Percentiles rank a stretch among this genome's conserved stretches.
phyloP scores from a whole-genome alignment of 2,329 filamentous ascomycete genomes.

The Domatiomyces globalis region DNA sequence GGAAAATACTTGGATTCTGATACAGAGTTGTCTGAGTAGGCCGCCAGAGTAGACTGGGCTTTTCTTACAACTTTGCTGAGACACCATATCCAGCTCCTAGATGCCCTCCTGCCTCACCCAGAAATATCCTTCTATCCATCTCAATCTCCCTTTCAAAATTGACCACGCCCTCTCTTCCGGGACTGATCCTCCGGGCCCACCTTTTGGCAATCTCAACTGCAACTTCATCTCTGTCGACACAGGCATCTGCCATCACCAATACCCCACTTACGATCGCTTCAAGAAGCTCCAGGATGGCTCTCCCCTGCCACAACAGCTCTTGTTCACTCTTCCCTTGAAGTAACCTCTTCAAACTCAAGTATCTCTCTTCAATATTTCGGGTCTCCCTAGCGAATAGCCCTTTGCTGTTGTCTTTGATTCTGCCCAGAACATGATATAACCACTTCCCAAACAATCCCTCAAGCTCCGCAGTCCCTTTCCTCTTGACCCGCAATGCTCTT shows the following conservation, averaged over 20 bases:
- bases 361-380: neutral
- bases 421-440: neutral
- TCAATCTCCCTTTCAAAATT: slow-evolving; percentile 4
- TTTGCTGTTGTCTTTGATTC: neutral
- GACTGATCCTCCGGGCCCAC: slow-evolving; percentile 18
- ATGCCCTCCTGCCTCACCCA: slow-evolving; percentile 1
- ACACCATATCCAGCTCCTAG: neutral
- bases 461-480: neutral
- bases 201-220: slow-evolving; percentile 25
- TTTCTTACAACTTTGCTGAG: neutral
- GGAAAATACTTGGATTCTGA: neutral
- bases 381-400: neutral
- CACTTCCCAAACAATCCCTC: neutral
- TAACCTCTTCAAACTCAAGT: neutral
- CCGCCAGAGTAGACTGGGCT: neutral
- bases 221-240: slow-evolving; percentile 22
- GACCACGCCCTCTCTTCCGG: neutral
- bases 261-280: slow-evolving; percentile 22
- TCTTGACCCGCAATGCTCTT: slow-evolving; percentile 2
- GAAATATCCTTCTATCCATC: slow-evolving; percentile 12
- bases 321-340: neutral
- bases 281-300: slow-evolving; percentile 8
- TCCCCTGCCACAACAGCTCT: slow-evolving; percentile 6
- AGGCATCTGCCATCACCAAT: slow-evolving; percentile 27
- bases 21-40: neutral